A percentile compares a stretch with the other conserved stretches of the same genome.
Conservation (phyloP, 768 basidiomycete genomes). For the Phylloporus sp. region DNA sequence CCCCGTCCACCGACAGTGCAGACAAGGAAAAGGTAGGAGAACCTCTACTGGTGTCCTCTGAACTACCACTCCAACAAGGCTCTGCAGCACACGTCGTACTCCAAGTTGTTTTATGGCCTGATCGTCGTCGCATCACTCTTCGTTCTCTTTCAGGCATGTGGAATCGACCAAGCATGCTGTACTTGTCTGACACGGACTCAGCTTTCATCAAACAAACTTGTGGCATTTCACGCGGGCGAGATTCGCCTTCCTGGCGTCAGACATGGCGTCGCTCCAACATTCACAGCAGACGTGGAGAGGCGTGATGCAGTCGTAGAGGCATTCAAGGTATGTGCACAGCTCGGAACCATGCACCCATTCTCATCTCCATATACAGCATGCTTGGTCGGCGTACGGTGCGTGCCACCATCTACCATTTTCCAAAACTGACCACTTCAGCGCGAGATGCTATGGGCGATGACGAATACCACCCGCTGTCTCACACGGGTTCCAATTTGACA, state of each 20-base stretch:
- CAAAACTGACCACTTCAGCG: slow-evolving; percentile 44
- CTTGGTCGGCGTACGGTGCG: slow-evolving; percentile 81
- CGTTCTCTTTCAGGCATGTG: slow-evolving; percentile 21
- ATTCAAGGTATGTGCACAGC: slow-evolving; percentile 56
- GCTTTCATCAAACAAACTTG: slow-evolving; percentile 14
- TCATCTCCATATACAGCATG: slow-evolving; percentile 51
- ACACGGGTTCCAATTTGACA: slow-evolving; percentile 74
- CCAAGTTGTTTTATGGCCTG: slow-evolving; percentile 10
- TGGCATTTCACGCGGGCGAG: slow-evolving; percentile 1
- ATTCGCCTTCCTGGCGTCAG: slow-evolving; percentile 19
- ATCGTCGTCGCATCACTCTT: slow-evolving; percentile 7
- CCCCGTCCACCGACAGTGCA: background rate
- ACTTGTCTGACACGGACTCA: slow-evolving; percentile 7
- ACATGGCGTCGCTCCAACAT: slow-evolving; percentile 16
- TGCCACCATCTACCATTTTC: slow-evolving; percentile 13
- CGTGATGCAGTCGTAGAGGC: slow-evolving; percentile 72
- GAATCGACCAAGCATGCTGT: background rate
- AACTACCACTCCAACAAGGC: slow-evolving; percentile 5
- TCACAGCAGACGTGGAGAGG: slow-evolving; percentile 56
- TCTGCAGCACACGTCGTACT: background rate
- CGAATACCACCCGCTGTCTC: slow-evolving; percentile 85
- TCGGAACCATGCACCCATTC: background rate
- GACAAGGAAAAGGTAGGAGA: slow-evolving; percentile 7
- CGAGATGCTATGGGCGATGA: slow-evolving; percentile 88
- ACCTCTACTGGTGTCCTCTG: background rate